Conservation (phyloP, 2,329 filamentous ascomycete genomes). For the Microsporum ferrugineum region DNA sequence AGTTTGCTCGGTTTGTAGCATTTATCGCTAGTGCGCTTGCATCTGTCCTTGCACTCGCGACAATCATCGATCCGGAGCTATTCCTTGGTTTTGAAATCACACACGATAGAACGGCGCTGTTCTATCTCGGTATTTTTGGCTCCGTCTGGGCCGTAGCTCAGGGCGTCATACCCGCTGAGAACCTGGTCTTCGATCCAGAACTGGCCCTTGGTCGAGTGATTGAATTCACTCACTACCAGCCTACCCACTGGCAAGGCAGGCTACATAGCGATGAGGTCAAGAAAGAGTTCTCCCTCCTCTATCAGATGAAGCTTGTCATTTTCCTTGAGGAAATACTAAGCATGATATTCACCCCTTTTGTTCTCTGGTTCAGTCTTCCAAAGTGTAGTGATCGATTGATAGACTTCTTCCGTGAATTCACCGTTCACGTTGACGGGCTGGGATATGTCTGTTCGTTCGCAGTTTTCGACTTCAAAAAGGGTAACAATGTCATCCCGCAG, state of each 20-base stretch:
- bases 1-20: constrained; percentile 69
- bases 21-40: constrained; percentile 80
- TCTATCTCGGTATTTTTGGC: constrained; percentile 76
- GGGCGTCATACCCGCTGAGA: constrained; percentile 77
- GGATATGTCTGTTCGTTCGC: constrained; percentile 96
- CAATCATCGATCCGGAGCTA: constrained; percentile 78
- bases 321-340: constrained; percentile 87
- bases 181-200: constrained; percentile 80
- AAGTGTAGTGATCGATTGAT: constrained; percentile 85
- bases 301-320: constrained; percentile 83
- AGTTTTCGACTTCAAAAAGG: constrained; percentile 91
- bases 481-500: constrained; percentile 45
- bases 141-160: constrained; percentile 73
- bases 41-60: constrained; percentile 71
- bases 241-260: constrained; percentile 74
- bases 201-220: constrained; percentile 81
- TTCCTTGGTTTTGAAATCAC: constrained; percentile 90
- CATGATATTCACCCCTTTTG: constrained; percentile 81
- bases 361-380: constrained; percentile 76
- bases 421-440: constrained; percentile 88
- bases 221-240: constrained; percentile 84
- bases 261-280: constrained; percentile 94
- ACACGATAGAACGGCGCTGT: constrained; percentile 73
- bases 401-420: constrained; percentile 97
- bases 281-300: constrained; percentile 76